Percentiles rank a stretch among this genome's conserved stretches.
Conservation (phyloP, 148 eudicot species). For the Dysphania ambrosioides region DNA sequence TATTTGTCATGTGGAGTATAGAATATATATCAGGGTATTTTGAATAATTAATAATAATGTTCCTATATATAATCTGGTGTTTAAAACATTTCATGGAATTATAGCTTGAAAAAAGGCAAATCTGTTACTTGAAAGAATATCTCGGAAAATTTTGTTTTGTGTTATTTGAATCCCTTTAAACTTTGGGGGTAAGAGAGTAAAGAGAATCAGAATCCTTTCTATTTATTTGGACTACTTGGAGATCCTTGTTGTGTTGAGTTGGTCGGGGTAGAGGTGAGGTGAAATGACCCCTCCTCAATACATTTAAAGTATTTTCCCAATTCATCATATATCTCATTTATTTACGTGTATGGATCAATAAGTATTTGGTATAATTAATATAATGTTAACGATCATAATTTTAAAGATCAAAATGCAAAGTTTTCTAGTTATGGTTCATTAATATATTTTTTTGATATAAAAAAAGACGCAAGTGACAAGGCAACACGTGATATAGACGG, state of each 20-base stretch:
- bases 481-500: too few species aligned
- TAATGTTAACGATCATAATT: too few species aligned
- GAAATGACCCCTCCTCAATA: too few species aligned
- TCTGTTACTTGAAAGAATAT: background rate
- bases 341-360: too few species aligned
- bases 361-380: too few species aligned
- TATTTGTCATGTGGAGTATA: background rate
- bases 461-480: too few species aligned
- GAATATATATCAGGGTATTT: background rate
- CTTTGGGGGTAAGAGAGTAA: background rate
- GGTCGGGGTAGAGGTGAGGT: conserved; percentile 23
- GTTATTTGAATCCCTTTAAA: too few species aligned
- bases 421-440: too few species aligned
- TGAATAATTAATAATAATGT: background rate
- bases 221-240: conserved; percentile 18
- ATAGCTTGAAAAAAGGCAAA: conserved; percentile 4
- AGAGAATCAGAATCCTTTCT: conserved; percentile 23
- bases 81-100: conserved; percentile 1
- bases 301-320: too few species aligned
- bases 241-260: conserved; percentile 25
- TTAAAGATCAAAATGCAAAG: too few species aligned
- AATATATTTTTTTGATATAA: too few species aligned
- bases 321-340: too few species aligned
- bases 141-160: background rate
- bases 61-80: background rate